Base-by-base conservation (phyloP, 768 basidiomycete species). In the Lactifluus echinatus region DNA sequence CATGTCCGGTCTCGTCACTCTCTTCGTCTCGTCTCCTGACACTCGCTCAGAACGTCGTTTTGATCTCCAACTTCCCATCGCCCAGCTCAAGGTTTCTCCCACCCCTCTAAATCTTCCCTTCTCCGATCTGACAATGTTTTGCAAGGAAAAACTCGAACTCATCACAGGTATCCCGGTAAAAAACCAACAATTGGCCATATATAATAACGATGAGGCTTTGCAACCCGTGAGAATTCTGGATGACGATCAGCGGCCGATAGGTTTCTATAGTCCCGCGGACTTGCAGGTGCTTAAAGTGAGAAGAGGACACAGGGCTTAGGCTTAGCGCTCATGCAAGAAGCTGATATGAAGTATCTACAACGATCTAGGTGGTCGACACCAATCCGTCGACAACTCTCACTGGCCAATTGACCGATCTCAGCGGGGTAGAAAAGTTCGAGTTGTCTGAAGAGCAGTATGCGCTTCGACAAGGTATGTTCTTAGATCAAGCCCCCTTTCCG, bases 381-480 rank as follows among this genome's bases (percentile, higher is more conserved):
- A 82, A 96, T 67, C 92, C 94, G 8, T 76, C 85, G 2, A 72
- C 70, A 0, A 83, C 85, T 34, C 77, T 89, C 49, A 88, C 87
- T 0, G 94, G 93, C 1, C 91, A 94, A 67, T 79, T 89, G 51
- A 80, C 85, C 8, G 94, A 96, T 69, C 77, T 89, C 1, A 84
- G 84, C 0, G 82, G 85, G 70, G 92, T 96, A 1, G 85, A 96
- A 26, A 96, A 97, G 69, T 98, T 93, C 63, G 95, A 96, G 74
- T 70, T 98, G 50, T 84, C 83, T 8, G 78, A 83, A 3, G 82
- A 82, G 4, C 90, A 86, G 55, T 98, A 98, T 66, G 90, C 84
- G 23, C 73, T 81, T 66, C 74, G 93, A 64, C 74, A 80, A 72
- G 93, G 94, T 93, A 61, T 39, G 70, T 65, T 42, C 44, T 36